These are phyloP conservation scores for Pythium sukuiense DNA, from an alignment of 352 stramenopile genomes.

Conservation along the genomic window DNA sequence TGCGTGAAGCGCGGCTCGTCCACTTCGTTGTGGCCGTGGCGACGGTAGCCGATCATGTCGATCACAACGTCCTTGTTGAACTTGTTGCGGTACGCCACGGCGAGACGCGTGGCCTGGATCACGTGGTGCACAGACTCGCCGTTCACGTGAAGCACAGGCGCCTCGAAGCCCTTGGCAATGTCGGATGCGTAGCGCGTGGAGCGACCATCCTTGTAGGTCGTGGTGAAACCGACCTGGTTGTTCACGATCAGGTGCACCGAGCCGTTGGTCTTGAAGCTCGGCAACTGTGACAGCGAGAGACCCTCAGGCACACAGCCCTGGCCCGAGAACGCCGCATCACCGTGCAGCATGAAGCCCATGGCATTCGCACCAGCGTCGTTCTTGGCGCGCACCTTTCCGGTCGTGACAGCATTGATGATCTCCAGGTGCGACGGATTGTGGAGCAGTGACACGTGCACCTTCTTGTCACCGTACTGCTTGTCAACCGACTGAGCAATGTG, in stretches of 20 bases:
- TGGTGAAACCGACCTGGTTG: slow-evolving; percentile 91
- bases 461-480: slow-evolving; percentile 54
- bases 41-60: slow-evolving; percentile 81
- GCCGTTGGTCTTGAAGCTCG: slow-evolving; percentile 71
- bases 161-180: slow-evolving; percentile 80
- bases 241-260: slow-evolving; percentile 89
- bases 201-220: slow-evolving; percentile 72
- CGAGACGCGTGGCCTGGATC: slow-evolving; percentile 69
- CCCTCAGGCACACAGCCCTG: slow-evolving; percentile 84
- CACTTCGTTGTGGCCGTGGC: slow-evolving; percentile 90
- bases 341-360: slow-evolving; percentile 85
- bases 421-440: slow-evolving; percentile 89
- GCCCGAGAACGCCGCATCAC: slow-evolving; percentile 84
- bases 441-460: slow-evolving; percentile 80
- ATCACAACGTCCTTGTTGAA: slow-evolving; percentile 89
- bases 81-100: slow-evolving; percentile 76
- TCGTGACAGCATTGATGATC: slow-evolving; percentile 86
- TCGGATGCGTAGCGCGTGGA: slow-evolving; percentile 87
- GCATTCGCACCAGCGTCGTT: slow-evolving; percentile 61
- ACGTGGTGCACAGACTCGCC: slow-evolving; percentile 79
- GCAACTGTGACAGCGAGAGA: slow-evolving; percentile 73
- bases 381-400: slow-evolving; percentile 85
- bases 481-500: slow-evolving; percentile 82
- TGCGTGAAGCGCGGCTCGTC: slow-evolving; percentile 90
- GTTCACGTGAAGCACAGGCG: slow-evolving; percentile 88